Evolutionary conservation across 306 rosid species (phyloP), one percentile per base, ranked within the genome.

Genomic region (Luffa aegyptiaca): DNA sequence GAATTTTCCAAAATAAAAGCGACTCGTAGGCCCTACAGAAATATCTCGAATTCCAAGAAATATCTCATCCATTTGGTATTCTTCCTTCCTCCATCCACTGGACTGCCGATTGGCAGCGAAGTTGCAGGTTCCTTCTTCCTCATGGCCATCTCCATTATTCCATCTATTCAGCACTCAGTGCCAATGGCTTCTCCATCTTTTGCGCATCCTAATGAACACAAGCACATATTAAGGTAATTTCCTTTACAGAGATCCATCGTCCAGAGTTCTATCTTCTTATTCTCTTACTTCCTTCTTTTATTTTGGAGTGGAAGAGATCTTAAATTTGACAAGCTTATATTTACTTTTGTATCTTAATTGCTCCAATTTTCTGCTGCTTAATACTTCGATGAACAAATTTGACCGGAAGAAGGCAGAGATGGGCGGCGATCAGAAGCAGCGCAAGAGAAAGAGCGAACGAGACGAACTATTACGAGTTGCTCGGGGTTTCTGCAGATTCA

Each of bases 401-500:
- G 73, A 16, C 5, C 21, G 20, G 18, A 53, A 56, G 90, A 85
- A 84, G 83, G 83, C 86, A 82, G 79, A 80, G 84, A 56, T 10
- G 63, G 61, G 10, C 75, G 78, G 55, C 79, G 70, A 83, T 86
- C 26, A 79, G 88, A 88, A 90, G 97, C 76, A 82, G 90, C 78
- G 75, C 57, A 35, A 81, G 80, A 39, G 78, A 71, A 51, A 83
- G 75, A 72, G 63, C 62, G 26, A 73, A 73, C 46, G 82, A 78
- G 70, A 87, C 59, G 76, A 89, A 86, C 61, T 90, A 88, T 82
- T 90, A 92, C 73, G 92, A 92, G 75, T 56, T 92, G 85, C 93
- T 89, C 57, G 92, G 91, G 53, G 87, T 90, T 88, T 86, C 93
- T 79, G 86, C 56, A 42, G 90, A 87, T 80, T 90, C 97, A 52